Percentiles rank a stretch among this genome's conserved stretches.
Evolutionary conservation across 140 eudicot genomes (phyloP).

Genomic region (Eryngium alpinum): DNA sequence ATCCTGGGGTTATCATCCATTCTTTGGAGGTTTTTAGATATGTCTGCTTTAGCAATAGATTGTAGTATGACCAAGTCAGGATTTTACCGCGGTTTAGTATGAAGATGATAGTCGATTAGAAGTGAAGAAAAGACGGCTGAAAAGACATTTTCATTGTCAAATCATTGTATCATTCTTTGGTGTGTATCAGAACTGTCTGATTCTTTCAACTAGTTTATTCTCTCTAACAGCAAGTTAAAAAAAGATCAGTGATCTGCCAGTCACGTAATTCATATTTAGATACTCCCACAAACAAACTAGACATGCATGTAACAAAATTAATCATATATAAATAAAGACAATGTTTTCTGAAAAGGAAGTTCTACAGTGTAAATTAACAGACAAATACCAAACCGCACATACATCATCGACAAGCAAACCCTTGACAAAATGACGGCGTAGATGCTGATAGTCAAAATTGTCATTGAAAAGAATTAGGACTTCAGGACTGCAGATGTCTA

Average conservation of each 20-base stretch:
- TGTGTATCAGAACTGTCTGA: neutral
- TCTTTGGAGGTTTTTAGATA: too few species aligned
- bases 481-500: constrained; percentile 87
- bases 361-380: neutral
- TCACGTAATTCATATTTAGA: neutral
- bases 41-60: too few species aligned
- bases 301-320: neutral
- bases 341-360: neutral
- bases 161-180: neutral
- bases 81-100: neutral
- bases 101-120: neutral
- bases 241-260: neutral
- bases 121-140: neutral
- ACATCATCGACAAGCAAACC: constrained; percentile 90
- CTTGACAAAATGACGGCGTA: constrained; percentile 88
- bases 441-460: constrained; percentile 95
- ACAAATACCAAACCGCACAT: constrained; percentile 17
- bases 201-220: neutral
- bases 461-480: constrained; percentile 82
- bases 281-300: neutral
- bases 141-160: neutral
- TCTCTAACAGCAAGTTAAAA: neutral
- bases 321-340: neutral
- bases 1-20: too few species aligned
- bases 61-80: neutral